Evolutionary conservation across 148 eudicot genomes (phyloP), one percentile per base, ranked within the genome.

Genomic region (Euryodendron excelsum): DNA sequence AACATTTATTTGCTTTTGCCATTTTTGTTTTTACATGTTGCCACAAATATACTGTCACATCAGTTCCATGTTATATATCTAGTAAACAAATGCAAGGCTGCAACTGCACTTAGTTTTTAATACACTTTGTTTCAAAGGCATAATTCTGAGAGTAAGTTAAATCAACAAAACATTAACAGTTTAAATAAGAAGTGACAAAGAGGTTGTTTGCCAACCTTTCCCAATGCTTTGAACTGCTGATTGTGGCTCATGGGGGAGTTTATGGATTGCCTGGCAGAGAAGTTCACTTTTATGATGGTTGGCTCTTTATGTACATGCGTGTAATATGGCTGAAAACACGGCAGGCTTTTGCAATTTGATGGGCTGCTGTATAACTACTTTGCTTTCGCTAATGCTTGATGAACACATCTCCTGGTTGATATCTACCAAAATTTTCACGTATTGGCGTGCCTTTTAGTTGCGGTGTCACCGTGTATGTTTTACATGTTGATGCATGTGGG

Each of bases 141-240:
- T 15, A 9, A 7, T 39, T n/a, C n/a, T n/a, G n/a, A 21, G 25
- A 31, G 25, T 66, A 20, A 66, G 47, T 65, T 33, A 33, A 21
- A 37, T 27, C 3, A 27, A 47, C n/a, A 47, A n/a, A n/a, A n/a
- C n/a, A n/a, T n/a, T n/a, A n/a, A n/a, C 33, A 5, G 56, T 47
- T 69, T 69, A 69, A 20, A 25, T 69, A 47, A 69, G 73, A 69
- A 25, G 23, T 66, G 70, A 66, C 27, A 25, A 3, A 41, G 25
- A 39, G 27, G 12, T 11, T 20, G 31, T 64, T 17, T 28, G 67
- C 4, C 23, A 30, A 1, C 60, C 60, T 55, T 55, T 18, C 25
- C 6, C 23, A 55, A 21, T 55, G 60, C 60, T 55, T 21, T 3
- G 25, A n/a, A 48, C 52, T 48, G 10, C 52, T 48, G 52, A 48